Conservation (phyloP, 768 basidiomycete genomes). For the Tylopilus felleus region DNA sequence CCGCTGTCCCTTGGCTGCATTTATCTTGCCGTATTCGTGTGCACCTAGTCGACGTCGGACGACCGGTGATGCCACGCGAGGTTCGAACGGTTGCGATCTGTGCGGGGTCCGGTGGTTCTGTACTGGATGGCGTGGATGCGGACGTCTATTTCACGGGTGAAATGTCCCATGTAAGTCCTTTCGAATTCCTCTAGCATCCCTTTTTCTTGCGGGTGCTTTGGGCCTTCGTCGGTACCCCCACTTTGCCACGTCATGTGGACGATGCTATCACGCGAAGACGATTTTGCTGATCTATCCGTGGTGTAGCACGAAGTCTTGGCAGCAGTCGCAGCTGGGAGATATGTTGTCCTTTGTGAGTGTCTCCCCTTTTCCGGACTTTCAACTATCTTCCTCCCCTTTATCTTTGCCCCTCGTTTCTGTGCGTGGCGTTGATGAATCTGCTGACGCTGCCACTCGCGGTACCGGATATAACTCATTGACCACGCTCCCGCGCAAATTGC, state of each 20-base stretch:
- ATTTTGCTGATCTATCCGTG: slow-evolving; percentile 1
- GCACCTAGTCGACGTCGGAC: slow-evolving; percentile 64
- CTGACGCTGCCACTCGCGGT: slow-evolving; percentile 12
- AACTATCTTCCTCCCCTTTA: background rate
- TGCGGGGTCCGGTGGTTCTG: slow-evolving; percentile 82
- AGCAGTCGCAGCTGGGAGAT: slow-evolving; percentile 67
- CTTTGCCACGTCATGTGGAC: slow-evolving; percentile 13
- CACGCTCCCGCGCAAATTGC: slow-evolving; percentile 13
- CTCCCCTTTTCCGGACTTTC: background rate
- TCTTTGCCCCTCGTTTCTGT: slow-evolving; percentile 12
- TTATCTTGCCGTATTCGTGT: slow-evolving; percentile 6
- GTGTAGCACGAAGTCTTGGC: slow-evolving; percentile 84
- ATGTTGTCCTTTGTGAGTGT: slow-evolving; percentile 79
- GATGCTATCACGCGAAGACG: background rate
- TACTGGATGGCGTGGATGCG: slow-evolving; percentile 68
- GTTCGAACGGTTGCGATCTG: slow-evolving; percentile 78
- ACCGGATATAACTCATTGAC: slow-evolving; percentile 10
- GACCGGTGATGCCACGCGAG: slow-evolving; percentile 34
- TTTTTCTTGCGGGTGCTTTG: slow-evolving; percentile 1
- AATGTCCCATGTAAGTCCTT: slow-evolving; percentile 72
- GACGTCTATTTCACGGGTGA: slow-evolving; percentile 94
- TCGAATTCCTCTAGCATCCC: slow-evolving; percentile 9
- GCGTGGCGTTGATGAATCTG: slow-evolving; percentile 13
- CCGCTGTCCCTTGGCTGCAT: slow-evolving; percentile 4
- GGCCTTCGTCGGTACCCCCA: background rate